Evolutionary conservation across 495 filamentous ascomycete genomes (phyloP), one percentile per base, ranked within the genome.

Genomic region (Chlorociboria aeruginascens): DNA sequence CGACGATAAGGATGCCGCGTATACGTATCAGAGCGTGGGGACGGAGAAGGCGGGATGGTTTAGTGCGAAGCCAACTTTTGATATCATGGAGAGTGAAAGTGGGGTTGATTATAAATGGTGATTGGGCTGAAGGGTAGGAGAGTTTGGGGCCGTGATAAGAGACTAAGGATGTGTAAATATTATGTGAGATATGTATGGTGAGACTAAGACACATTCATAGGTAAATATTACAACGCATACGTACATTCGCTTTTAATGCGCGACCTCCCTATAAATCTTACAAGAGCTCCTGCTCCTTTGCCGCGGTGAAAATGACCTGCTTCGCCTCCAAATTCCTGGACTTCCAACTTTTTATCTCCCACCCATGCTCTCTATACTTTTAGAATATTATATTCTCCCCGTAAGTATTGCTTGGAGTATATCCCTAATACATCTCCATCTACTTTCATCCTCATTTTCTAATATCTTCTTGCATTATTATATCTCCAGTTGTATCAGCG

Each of bases 51-150:
- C 77, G 0, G 83, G 85, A 0, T 86, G 76, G 73, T 87, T 88
- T 50, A 78, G 73, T 55, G 82, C 79, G 13, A 78, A 77, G 64
- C 80, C 84, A n/a, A 46, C 80, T 53, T 88, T 87, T 66, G 82
- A 88, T 65, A 61, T 85, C 35, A 78, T 85, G 49, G 56, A 55
- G 40, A 42, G 51, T 32, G 54, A 60, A 3, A 38, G 37, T 14
- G 54, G 58, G 13, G 47, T 37, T 42, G 52, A 53, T 44, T 53
- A 65, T 54, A 60, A 59, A 52, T 49, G 53, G 58, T 52, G 45
- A 57, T 12, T 50, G 49, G 25, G 48, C 20, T 25, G 20, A 25
- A 4, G 4, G 20, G 20, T 25, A 25, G 4, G 20, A 25, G 20
- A 25, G 20, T 25, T 4, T 25, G 20, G 4, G 20, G 20, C n/a